Evolutionary conservation across 208 protist species (phyloP).

Genomic region (Trichomonas gallinae): DNA sequence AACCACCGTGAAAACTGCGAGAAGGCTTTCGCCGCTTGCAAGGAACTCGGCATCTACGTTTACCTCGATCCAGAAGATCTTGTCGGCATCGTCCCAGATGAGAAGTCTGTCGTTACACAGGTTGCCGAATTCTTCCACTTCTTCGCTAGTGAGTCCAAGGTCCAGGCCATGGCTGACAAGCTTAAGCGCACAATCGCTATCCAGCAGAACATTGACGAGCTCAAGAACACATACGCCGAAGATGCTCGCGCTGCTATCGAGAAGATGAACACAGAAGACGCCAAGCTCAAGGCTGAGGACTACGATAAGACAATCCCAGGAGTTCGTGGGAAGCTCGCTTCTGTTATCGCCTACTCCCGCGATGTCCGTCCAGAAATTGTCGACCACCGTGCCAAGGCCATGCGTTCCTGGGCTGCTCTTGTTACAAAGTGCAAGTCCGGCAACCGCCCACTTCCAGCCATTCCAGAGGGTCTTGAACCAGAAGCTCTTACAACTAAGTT

Average conservation of each 20-base stretch:
- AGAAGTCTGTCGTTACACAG: constrained; percentile 24
- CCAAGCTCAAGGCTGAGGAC: not conserved
- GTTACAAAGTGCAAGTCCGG: not conserved
- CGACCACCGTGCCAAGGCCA: not conserved
- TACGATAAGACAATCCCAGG: constrained; percentile 10
- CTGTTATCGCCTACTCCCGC: not conserved
- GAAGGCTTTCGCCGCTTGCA: not conserved
- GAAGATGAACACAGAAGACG: not conserved
- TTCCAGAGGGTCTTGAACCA: not conserved
- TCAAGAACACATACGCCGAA: not conserved
- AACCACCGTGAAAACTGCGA: not conserved
- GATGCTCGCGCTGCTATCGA: not conserved
- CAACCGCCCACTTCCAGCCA: not conserved
- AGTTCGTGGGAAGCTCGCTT: not conserved
- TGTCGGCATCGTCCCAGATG: not conserved
- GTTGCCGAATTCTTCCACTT: constrained; percentile 27
- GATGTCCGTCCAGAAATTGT: not conserved
- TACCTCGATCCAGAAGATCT: constrained; percentile 24
- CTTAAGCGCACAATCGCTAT: not conserved
- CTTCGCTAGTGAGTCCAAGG: not conserved
- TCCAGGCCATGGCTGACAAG: not conserved
- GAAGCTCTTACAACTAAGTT: not conserved
- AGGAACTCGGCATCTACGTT: not conserved
- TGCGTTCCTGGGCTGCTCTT: not conserved
- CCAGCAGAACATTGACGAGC: not conserved